phyloP scores from a whole-genome alignment of 306 rosid genomes.

The Cercis canadensis region DNA sequence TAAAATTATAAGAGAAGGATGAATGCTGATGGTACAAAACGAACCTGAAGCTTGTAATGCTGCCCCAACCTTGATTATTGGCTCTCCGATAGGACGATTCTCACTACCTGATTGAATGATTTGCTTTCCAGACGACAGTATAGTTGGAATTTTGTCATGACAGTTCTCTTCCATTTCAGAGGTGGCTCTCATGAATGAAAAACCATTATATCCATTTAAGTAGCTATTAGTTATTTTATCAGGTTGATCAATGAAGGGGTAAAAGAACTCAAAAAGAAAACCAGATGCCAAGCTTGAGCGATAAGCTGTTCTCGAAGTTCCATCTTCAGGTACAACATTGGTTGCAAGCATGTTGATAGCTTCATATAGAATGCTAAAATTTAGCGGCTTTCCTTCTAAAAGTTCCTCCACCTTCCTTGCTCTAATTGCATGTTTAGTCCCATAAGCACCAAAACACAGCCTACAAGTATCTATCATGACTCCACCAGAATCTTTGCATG shows the following conservation, averaged over 20 bases:
- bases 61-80: slow-evolving; percentile 74
- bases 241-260: slow-evolving; percentile 52
- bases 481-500: slow-evolving; percentile 52
- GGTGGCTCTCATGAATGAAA: slow-evolving; percentile 12
- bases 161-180: slow-evolving; percentile 36
- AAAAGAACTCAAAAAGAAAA: slow-evolving; percentile 75
- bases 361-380: slow-evolving; percentile 54
- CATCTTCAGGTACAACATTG: slow-evolving; percentile 62
- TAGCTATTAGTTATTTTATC: slow-evolving; percentile 34
- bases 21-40: slow-evolving; percentile 28
- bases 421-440: slow-evolving; percentile 72
- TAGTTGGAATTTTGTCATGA: slow-evolving; percentile 32
- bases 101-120: slow-evolving; percentile 51
- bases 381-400: slow-evolving; percentile 67
- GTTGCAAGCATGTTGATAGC: slow-evolving; percentile 59
- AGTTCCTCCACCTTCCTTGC: slow-evolving; percentile 74
- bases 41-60: slow-evolving; percentile 88
- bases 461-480: slow-evolving; percentile 54
- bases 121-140: slow-evolving; percentile 77
- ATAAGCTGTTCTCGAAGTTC: slow-evolving; percentile 59
- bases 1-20: neutral
- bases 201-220: slow-evolving; percentile 31
- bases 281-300: slow-evolving; percentile 79
- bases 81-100: slow-evolving; percentile 73
- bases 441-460: slow-evolving; percentile 79